Base-by-base conservation (phyloP, 148 eudicot genomes). In the Oxyria digyna region DNA sequence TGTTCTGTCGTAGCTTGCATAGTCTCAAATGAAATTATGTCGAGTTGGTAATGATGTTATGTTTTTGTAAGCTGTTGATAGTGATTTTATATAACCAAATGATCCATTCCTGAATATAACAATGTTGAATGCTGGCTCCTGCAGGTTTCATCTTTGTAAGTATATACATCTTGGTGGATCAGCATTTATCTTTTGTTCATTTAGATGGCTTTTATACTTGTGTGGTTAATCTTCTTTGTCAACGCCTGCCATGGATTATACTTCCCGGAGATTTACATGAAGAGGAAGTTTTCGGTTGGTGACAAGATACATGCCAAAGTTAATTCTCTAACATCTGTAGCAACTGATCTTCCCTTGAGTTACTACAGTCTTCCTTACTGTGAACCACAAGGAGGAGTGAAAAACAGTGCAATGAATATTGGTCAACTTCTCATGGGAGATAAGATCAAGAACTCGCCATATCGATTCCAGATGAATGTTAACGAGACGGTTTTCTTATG, bases 221-320 rank as follows among this genome's bases (percentile, higher is more conserved):
- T n/a, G n/a, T n/a, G 37, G 37, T 1, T 67, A 13, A 11, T 45
- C 13, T 29, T 67, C 40, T 2, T 10, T 15, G 8, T 42, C 35
- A 48, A 27, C 4, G 6, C 46, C 24, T 67, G 70, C 15, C 4
- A 12, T 20, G 54, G 54, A 29, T 67, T 67, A 15, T 42, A 67
- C 46, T 20, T 67, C n/a, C 70, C 52, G n/a, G 70, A 50, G 33
- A 67, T 48, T 1, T 67, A 42, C 54, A 67, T 41, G 86, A 5
- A 42, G 54, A 48, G 29, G 49, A 67, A 48, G 13, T 67, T 42
- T 15, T 24, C 55, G 4, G 24, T n/a, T 33, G 54, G 70, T 10
- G 70, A 67, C 6, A 37, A 24, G 18, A 23, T 67, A 20, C 10
- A 11, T 20, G 54, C 70, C 0, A 67, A 67, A 29, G 70, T 67